Evolutionary conservation across 805 yeast genomes (phyloP), one percentile per base, ranked within the genome.

Genomic region (Grigorovia transvaalensis): DNA sequence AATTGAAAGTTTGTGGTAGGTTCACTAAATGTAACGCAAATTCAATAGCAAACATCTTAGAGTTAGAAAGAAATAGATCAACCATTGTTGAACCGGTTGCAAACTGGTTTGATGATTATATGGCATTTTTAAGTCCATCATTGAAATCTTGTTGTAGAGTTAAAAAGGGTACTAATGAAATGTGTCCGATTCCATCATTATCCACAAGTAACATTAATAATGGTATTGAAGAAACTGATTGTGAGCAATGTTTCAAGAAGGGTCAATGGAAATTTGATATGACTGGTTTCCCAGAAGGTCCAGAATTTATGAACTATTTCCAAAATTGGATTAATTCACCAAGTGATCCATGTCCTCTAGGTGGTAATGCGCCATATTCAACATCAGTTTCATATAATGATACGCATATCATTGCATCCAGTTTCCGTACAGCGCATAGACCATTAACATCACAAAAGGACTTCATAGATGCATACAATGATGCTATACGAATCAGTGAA

Each of bases 301-400:
- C 73, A 0, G 82, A 82, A 40, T 91, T 91, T 61, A 78, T 85
- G 80, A 72, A 71, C 46, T 88, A 74, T 59, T 84, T 89, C 63
- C 67, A 78, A 20, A 79, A 84, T 44, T 91, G 99, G 99, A 86
- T 91, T 27, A 74, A 80, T 43, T 70, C 88, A 1, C 86, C 88
- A 27, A 85, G 95, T 52, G 93, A 86, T 60, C 88, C 91, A 2
- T 91, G 99, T 66, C 96, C 98, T 1, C 71, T 91, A 29, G 98
- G 96, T 3, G 99, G 99, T 1, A 85, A 86, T 61, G 97, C 97
- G 0, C 96, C 97, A 0, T 91, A 91, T 63, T 75, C 85, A 1
- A 68, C 73, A 5, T 73, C 89, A 0, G 70, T 88, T 11, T 69
- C 75, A 1, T 69, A 74, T 29, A 73, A 74, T 52, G 68, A 69